A percentile compares a stretch with the other conserved stretches of the same genome.
These are phyloP conservation scores for Dimargaris xerosporica DNA, from an alignment of 192 early-diverging fungal genomes.

Conservation along the genomic window DNA sequence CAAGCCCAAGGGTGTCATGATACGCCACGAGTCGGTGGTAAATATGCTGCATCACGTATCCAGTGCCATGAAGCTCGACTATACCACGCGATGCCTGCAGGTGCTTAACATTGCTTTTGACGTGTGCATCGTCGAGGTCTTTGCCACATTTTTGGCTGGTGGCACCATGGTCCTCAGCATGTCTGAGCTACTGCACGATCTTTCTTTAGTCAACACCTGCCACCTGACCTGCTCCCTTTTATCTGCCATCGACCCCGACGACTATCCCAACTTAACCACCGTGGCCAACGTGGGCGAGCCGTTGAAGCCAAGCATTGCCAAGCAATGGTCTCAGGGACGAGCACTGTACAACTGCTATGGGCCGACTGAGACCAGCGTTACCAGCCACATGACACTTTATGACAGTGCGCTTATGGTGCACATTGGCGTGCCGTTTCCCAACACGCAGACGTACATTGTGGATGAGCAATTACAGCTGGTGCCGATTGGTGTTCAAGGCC, in stretches of 20 bases:
- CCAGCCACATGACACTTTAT: not conserved
- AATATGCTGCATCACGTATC: not conserved
- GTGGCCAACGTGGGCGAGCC: not conserved
- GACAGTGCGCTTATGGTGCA: not conserved
- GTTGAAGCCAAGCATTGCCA: too few species aligned
- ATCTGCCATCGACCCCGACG: not conserved
- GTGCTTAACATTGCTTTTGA: conserved; percentile 2
- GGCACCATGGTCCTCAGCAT: conserved; percentile 3
- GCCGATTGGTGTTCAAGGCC: not conserved
- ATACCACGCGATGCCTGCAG: not conserved
- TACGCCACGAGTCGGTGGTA: not conserved
- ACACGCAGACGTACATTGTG: not conserved
- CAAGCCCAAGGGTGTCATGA: not conserved
- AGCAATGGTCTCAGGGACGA: too few species aligned
- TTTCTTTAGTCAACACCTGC: not conserved
- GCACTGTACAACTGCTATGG: too few species aligned
- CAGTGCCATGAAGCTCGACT: not conserved
- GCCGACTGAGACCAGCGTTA: not conserved
- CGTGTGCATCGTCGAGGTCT: not conserved
- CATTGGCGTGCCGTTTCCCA: not conserved
- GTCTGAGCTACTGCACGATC: not conserved
- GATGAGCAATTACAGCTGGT: not conserved
- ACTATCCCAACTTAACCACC: not conserved
- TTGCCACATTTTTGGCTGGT: not conserved
- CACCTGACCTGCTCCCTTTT: not conserved